Conservation (phyloP, 2,329 filamentous ascomycete genomes). For the Pezicula radicicola region DNA sequence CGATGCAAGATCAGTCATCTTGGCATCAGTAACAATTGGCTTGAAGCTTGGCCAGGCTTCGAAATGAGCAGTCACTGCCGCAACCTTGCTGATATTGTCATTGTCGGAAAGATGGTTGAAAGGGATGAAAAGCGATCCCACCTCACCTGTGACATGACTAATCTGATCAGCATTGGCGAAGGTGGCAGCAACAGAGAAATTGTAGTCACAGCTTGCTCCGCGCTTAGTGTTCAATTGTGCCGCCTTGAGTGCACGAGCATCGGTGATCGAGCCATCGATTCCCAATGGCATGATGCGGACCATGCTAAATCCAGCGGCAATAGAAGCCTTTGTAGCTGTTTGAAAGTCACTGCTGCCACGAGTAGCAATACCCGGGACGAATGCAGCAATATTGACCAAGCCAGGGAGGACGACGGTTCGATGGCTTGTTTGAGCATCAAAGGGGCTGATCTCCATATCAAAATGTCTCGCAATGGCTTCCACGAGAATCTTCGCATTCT, state of each 20-base stretch:
- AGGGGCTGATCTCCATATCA: conserved; percentile 74
- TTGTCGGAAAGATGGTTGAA: conserved; percentile 78
- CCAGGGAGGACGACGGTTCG: conserved; percentile 71
- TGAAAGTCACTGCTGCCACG: conserved; percentile 65
- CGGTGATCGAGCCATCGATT: conserved; percentile 68
- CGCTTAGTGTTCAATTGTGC: conserved; percentile 69
- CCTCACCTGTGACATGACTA: conserved; percentile 67
- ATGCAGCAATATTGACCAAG: conserved; percentile 75
- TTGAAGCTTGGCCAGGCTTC: conserved; percentile 75
- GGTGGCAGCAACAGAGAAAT: conserved; percentile 74
- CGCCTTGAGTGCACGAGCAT: conserved; percentile 66
- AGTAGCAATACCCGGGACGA: conserved; percentile 70
- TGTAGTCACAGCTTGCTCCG: conserved; percentile 73
- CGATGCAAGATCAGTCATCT: conserved; percentile 77
- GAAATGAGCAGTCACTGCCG: conserved; percentile 75
- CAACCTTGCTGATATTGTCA: conserved; percentile 81
- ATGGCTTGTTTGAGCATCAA: conserved; percentile 92
- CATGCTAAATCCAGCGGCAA: conserved; percentile 77
- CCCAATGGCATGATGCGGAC: conserved; percentile 76
- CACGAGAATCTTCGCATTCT: conserved; percentile 96
- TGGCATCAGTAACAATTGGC: conserved; percentile 78
- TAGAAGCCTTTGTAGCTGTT: conserved; percentile 67
- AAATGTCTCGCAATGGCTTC: conserved; percentile 92
- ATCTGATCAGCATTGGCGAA: conserved; percentile 73
- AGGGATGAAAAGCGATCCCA: conserved; percentile 78